Evolutionary conservation across 108 stramenopile species (phyloP).

Genomic region (Aurantiochytrium sp.): DNA sequence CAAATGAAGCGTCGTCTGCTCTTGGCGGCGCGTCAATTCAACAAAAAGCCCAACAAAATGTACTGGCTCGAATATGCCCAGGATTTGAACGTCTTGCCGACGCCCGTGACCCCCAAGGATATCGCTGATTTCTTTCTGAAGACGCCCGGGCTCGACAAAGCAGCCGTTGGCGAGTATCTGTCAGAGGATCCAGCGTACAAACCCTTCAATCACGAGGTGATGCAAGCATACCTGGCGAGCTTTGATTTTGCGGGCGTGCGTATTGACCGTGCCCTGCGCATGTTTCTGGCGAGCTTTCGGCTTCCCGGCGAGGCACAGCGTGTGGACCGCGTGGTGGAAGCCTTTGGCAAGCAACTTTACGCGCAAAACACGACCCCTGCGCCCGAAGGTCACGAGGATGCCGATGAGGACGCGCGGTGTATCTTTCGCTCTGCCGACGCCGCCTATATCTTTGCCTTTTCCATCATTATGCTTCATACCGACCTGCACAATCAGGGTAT

Average conservation of each 20-base stretch:
- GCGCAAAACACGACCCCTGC: constrained; percentile 14
- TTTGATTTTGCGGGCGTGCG: constrained; percentile 63
- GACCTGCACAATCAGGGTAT: constrained; percentile 80
- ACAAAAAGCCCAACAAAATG: constrained; percentile 48
- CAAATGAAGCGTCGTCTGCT: constrained; percentile 63
- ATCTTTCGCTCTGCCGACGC: constrained; percentile 75
- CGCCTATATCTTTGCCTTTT: constrained; percentile 82
- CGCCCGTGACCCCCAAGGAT: constrained; percentile 1
- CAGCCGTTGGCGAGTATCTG: constrained; percentile 75
- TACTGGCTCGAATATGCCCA: constrained; percentile 71
- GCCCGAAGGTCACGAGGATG: not conserved
- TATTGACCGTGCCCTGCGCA: constrained; percentile 72
- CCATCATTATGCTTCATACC: constrained; percentile 85
- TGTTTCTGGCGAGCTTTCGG: constrained; percentile 72
- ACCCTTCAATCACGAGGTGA: constrained; percentile 74
- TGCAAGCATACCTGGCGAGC: constrained; percentile 49
- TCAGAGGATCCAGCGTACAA: constrained; percentile 75
- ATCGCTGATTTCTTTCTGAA: constrained; percentile 72
- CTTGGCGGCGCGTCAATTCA: constrained; percentile 66
- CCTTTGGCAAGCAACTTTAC: constrained; percentile 70
- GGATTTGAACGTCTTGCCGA: constrained; percentile 53
- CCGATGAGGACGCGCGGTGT: constrained; percentile 54
- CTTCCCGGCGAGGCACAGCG: constrained; percentile 94
- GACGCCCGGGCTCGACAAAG: constrained; percentile 76
- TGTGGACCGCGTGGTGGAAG: constrained; percentile 91